A percentile compares a stretch with the other conserved stretches of the same genome.
phyloP scores from a whole-genome alignment of 768 basidiomycete genomes.

The Russula abietina region DNA sequence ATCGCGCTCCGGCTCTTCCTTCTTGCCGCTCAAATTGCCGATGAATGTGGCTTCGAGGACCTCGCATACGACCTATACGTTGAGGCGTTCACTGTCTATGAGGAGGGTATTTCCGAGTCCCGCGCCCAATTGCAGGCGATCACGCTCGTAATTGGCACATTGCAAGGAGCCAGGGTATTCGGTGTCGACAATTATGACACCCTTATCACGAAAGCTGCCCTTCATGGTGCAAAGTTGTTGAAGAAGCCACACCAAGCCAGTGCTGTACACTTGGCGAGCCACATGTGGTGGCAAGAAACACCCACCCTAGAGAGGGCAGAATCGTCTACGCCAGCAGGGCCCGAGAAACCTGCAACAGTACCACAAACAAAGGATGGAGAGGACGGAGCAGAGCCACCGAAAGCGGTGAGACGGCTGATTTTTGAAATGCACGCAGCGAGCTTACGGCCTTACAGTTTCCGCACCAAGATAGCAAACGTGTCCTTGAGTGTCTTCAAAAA shows the following conservation, averaged over 20 bases:
- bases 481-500: slow-evolving; percentile 96
- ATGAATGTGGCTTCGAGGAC: slow-evolving; percentile 93
- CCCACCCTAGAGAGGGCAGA: slow-evolving; percentile 41
- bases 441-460: slow-evolving; percentile 48
- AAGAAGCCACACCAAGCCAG: slow-evolving; percentile 98
- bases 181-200: slow-evolving; percentile 95
- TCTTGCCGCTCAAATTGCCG: slow-evolving; percentile 90
- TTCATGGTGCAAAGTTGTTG: slow-evolving; percentile 91
- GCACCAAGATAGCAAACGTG: slow-evolving; percentile 93
- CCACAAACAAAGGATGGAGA: slow-evolving; percentile 38
- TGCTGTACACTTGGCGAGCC: slow-evolving; percentile 91
- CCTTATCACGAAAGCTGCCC: slow-evolving; percentile 94
- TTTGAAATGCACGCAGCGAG: neutral
- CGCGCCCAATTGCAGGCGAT: slow-evolving; percentile 97
- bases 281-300: slow-evolving; percentile 96
- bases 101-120: slow-evolving; percentile 94
- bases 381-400: slow-evolving; percentile 34
- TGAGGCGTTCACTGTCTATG: slow-evolving; percentile 96
- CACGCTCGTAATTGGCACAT: slow-evolving; percentile 85
- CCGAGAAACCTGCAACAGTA: slow-evolving; percentile 32
- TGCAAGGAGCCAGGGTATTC: slow-evolving; percentile 88
- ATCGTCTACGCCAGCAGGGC: slow-evolving; percentile 31
- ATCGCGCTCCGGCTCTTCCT: slow-evolving; percentile 93
- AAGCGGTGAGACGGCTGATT: slow-evolving; percentile 28
- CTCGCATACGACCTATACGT: slow-evolving; percentile 97